Evolutionary conservation across 208 protist species (phyloP), one percentile per base, ranked within the genome.

Genomic region (Crithidia bombi): DNA sequence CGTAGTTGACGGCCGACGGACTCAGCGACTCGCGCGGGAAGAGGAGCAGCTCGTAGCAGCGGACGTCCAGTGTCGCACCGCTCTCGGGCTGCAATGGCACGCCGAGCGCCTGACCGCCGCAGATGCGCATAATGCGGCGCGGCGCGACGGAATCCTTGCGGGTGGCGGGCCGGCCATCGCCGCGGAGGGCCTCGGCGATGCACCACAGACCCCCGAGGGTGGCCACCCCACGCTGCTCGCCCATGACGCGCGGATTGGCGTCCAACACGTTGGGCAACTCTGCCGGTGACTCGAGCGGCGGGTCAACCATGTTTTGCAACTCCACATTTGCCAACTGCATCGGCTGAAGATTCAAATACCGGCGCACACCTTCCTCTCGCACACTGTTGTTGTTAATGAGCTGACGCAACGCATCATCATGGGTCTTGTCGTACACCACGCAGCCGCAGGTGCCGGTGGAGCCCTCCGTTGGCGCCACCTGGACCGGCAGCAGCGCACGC

Each of bases 201-300:
- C 89, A 94, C 86, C 86, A 92, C 10, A 94, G 75, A 0, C 86
- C 89, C 49, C 85, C 86, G 9, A 91, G 66, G 26, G 81, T 90
- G 5, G 85, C 81, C 17, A 87, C 17, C 49, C 72, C 70, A 28
- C 81, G 75, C 57, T 78, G 63, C 11, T 74, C 67, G 38, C 73
- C 58, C 17, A 32, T 41, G 0, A 19, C 44, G 4, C 43, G 58
- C 58, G n/a, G 58, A 23, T 44, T 28, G 25, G 36, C 65, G 9
- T 36, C 67, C 36, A 28, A 21, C 38, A 65, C 39, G 61, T 36
- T 63, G 52, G 38, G 46, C 3, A 12, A 54, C 41, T 51, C 56
- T 30, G 50, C 55, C 35, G 70, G 68, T 33, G 68, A 75, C 35
- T 81, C 77, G 39, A 77, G 43, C 41, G 54, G 49, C 0, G 47